Evolutionary conservation across 306 rosid species (phyloP).

Genomic region (Sesbania bispinosa): DNA sequence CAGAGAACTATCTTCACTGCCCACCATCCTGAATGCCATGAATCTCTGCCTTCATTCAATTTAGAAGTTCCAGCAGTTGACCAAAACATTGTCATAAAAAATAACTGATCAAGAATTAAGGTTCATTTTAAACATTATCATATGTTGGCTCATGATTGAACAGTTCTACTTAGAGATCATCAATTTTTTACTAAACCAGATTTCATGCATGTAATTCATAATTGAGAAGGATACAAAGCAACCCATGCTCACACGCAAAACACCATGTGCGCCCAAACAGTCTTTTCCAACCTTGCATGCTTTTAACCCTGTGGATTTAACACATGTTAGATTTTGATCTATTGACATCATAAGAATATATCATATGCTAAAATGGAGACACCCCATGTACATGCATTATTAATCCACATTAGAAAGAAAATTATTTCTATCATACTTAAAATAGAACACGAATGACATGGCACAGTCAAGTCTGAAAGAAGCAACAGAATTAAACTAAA

Average conservation of each 20-base stretch:
- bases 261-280: constrained; percentile 89
- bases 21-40: constrained; percentile 99
- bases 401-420: background rate
- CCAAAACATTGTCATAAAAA: constrained; percentile 78
- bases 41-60: constrained; percentile 56
- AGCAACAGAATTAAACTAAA: background rate
- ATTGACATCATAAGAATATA: background rate
- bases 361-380: background rate
- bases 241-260: constrained; percentile 92
- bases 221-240: constrained; percentile 83
- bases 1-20: constrained; percentile 65
- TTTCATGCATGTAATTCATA: constrained; percentile 16
- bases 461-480: background rate
- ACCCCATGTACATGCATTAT: too few species aligned
- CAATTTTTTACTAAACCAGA: background rate
- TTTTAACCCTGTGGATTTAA: constrained; percentile 54
- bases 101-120: constrained; percentile 68
- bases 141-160: background rate
- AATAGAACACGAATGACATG: background rate
- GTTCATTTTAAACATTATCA: constrained; percentile 12
- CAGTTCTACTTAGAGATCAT: background rate
- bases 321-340: background rate
- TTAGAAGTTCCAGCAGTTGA: constrained; percentile 71
- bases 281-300: constrained; percentile 64
- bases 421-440: background rate